Percentiles rank a stretch among this genome's conserved stretches.
Evolutionary conservation across 2,329 filamentous ascomycete species (phyloP).

Genomic region (Taxawa tesnikishii): DNA sequence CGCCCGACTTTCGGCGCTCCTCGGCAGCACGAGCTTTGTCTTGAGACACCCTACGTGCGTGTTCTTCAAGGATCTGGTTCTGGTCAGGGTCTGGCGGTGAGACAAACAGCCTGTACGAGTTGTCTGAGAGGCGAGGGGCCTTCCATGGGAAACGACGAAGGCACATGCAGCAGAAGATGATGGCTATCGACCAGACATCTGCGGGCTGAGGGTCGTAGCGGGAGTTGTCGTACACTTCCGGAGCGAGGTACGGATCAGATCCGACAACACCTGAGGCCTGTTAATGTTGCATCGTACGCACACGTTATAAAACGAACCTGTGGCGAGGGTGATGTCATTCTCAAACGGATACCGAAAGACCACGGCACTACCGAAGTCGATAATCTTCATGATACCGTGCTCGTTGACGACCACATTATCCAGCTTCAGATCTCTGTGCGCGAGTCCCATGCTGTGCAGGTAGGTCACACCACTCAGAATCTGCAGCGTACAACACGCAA

Average conservation of each 20-base stretch:
- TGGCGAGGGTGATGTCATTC: conserved; percentile 67
- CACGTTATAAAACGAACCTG: conserved; percentile 45
- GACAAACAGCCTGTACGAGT: conserved; percentile 88
- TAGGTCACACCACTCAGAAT: conserved; percentile 92
- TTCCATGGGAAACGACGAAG: conserved; percentile 95
- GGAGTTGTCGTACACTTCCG: conserved; percentile 87
- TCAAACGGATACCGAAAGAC: conserved; percentile 98
- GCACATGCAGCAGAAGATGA: conserved; percentile 99
- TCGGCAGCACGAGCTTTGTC: conserved; percentile 9
- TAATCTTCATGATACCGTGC: conserved; percentile 96
- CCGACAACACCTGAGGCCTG: conserved; percentile 53
- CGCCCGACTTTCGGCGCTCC: conserved; percentile 9
- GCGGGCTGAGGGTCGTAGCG: conserved; percentile 90
- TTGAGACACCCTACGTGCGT: conserved; percentile 5
- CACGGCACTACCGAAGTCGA: conserved; percentile 94
- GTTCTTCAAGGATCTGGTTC: conserved; percentile 17
- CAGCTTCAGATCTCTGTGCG: conserved; percentile 88
- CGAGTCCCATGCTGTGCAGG: conserved; percentile 85
- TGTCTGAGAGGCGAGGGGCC: conserved; percentile 79
- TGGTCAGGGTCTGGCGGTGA: conserved; percentile 66
- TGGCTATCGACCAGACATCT: conserved; percentile 95
- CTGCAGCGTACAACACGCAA: conserved; percentile 84
- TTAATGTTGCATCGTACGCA: conserved; percentile 7
- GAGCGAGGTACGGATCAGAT: conserved; percentile 91
- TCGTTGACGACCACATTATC: conserved; percentile 98